Percentiles rank a stretch among this genome's conserved stretches.
Evolutionary conservation across 306 rosid genomes (phyloP).

Genomic region (Cicer yamashitae): DNA sequence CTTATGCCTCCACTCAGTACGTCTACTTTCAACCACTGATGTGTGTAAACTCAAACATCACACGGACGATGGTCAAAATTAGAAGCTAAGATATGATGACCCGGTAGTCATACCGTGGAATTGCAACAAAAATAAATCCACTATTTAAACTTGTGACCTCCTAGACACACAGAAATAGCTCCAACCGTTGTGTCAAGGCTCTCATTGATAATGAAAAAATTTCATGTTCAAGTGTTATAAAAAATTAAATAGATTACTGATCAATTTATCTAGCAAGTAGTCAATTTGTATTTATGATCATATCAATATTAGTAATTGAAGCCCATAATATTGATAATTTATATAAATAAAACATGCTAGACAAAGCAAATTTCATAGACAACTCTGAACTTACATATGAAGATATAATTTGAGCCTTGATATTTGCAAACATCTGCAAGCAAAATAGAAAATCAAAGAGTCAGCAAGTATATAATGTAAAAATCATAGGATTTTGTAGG

Average conservation of each 20-base stretch:
- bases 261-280: conserved; percentile 6
- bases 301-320: background rate
- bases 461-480: background rate
- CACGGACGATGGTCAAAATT: too few relatives aligned
- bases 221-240: background rate
- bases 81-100: too few relatives aligned
- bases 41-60: too few relatives aligned
- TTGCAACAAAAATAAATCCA: too few relatives aligned
- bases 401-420: conserved; percentile 56
- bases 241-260: background rate
- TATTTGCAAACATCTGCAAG: conserved; percentile 54
- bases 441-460: conserved; percentile 31
- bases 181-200: too few relatives aligned
- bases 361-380: background rate
- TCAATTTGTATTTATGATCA: background rate
- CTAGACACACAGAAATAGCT: too few relatives aligned
- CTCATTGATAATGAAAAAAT: too few relatives aligned
- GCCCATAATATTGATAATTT: conserved; percentile 24
- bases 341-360: conserved; percentile 1
- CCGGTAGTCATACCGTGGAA: too few relatives aligned
- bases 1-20: too few relatives aligned
- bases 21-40: too few relatives aligned
- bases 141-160: too few relatives aligned
- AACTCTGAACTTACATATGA: conserved; percentile 51
- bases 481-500: background rate